Base-by-base conservation (phyloP, 805 yeast species). In the Metschnikowia similis region DNA sequence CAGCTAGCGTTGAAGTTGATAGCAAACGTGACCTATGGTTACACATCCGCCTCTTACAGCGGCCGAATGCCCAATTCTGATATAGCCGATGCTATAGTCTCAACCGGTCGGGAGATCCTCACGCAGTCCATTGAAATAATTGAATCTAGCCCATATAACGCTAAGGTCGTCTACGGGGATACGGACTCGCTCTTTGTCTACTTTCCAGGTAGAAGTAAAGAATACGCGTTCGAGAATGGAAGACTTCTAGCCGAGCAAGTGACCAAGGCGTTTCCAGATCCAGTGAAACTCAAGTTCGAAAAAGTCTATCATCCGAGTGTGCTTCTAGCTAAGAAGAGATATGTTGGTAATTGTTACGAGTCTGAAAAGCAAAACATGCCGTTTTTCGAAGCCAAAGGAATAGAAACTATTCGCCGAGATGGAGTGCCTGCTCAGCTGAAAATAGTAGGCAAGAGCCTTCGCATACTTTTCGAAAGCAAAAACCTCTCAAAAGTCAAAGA, bases 51-150 rank as follows among this genome's bases (percentile, higher is more conserved):
- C 0, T 82, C 96, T 0, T 94, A 86, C 62, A 89, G 96, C 8
- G 99, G 99, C 0, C 72, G 99, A 54, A 94, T 94, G 99, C 98
- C 99, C 0, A 88, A 94, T 59, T 83, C 96, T 0, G 98, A 91
- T 63, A 77, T 94, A 30, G 96, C 99, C 0, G 99, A 94, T 68
- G 86, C 95, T 10, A 89, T 94, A 63, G 99, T 94, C 0, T 82
- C 90, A 21, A 83, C 94, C 0, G 99, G 94, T 0, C 72, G 98
- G 48, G 97, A 92, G 65, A 85, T 89, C 0, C 69, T 94, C 45
- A 83, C 83, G 47, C 75, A 76, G 46, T 85, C 97, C 0, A 83
- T 89, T 28, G 76, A 77, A 1, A 60, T 77, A 44, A 91, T 94
- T 46, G 95, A 90, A 52, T 70, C 77, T 13, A 63, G 70, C 2